Conservation (phyloP, 352 stramenopile genomes). For the Phytophthora chlamydospora region DNA sequence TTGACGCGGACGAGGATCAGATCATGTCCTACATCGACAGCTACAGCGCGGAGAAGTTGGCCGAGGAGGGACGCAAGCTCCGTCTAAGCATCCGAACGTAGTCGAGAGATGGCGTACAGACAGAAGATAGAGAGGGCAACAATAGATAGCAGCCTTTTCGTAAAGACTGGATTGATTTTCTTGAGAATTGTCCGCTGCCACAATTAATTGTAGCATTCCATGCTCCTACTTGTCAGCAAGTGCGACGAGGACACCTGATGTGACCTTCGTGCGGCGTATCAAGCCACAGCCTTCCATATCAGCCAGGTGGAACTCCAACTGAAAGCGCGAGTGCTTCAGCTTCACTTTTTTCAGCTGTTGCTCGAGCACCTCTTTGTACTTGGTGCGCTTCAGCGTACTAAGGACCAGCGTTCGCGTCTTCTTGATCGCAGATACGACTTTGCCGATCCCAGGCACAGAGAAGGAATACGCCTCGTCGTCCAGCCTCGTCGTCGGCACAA, state of each 20-base stretch:
- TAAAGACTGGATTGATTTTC: neutral
- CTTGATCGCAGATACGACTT: constrained; percentile 59
- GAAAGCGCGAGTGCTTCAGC: constrained; percentile 58
- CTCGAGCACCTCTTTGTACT: constrained; percentile 68
- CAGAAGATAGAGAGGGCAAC: neutral
- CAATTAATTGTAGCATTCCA: too few species aligned
- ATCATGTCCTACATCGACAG: constrained; percentile 67
- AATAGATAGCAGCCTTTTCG: constrained; percentile 9
- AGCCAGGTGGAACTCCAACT: constrained; percentile 60
- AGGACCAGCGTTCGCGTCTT: constrained; percentile 57
- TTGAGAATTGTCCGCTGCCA: neutral
- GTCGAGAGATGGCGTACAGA: constrained; percentile 12
- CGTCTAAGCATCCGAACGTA: constrained; percentile 60
- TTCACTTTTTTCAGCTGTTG: constrained; percentile 69
- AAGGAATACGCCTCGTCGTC: constrained; percentile 58
- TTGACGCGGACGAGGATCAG: constrained; percentile 59
- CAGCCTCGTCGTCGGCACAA: constrained; percentile 48
- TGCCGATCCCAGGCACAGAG: constrained; percentile 63
- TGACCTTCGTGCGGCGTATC: constrained; percentile 57
- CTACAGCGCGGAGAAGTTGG: constrained; percentile 56
- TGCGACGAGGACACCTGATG: constrained; percentile 58
- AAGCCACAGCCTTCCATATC: constrained; percentile 70
- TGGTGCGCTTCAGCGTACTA: constrained; percentile 54
- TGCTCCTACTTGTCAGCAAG: constrained; percentile 28
- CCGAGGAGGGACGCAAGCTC: constrained; percentile 64